Conservation (phyloP, 164 flowering plant genomes). For the Magnolia changhungtana region DNA sequence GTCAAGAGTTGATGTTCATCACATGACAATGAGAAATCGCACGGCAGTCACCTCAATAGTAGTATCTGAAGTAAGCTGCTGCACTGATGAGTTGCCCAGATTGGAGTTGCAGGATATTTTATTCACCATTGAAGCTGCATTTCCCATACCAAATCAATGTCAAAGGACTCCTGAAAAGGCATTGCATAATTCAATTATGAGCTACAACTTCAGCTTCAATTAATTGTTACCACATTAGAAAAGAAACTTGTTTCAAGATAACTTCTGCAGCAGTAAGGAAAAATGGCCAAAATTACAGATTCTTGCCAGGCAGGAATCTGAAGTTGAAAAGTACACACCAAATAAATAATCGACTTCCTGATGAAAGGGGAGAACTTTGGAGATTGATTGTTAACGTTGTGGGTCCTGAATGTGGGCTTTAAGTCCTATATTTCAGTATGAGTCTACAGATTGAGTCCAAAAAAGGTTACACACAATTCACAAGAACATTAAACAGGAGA, state of each 20-base stretch:
- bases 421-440: no score
- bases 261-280: neutral
- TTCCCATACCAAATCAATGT: constrained; percentile 72
- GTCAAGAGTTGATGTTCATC: neutral
- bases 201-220: neutral
- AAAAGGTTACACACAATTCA: no score
- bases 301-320: neutral
- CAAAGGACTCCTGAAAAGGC: constrained; percentile 64
- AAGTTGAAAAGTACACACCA: neutral
- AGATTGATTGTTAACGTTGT: neutral
- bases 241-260: neutral
- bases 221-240: neutral
- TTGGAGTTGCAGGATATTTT: constrained; percentile 52
- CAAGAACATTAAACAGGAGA: no score
- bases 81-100: constrained; percentile 35
- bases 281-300: neutral
- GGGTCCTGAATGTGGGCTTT: no score
- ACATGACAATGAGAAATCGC: neutral
- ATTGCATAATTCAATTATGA: constrained; percentile 30
- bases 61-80: constrained; percentile 75
- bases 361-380: neutral
- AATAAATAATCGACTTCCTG: neutral
- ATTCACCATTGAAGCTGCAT: constrained; percentile 98
- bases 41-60: constrained; percentile 58
- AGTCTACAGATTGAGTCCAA: no score